phyloP scores from a whole-genome alignment of 768 basidiomycete genomes.

The Stropharia rugosoannulata region DNA sequence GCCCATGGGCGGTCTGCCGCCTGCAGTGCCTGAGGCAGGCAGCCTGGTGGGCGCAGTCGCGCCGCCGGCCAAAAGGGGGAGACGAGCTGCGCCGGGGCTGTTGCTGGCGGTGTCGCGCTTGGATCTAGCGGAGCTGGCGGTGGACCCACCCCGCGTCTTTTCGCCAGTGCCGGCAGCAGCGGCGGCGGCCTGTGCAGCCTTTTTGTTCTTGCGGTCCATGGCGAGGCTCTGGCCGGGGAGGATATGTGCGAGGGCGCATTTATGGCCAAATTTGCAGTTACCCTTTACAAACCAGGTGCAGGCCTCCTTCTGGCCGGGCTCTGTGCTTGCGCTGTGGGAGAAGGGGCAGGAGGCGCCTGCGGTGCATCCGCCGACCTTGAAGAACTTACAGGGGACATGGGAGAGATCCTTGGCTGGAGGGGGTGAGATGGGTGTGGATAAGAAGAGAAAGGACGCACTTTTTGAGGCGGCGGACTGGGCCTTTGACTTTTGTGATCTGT shows the following conservation, averaged over 20 bases:
- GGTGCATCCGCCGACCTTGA: slow-evolving; percentile 90
- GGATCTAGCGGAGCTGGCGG: too few relatives aligned
- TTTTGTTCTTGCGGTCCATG: slow-evolving; percentile 98
- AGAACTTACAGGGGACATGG: slow-evolving; percentile 98
- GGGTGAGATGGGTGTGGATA: neutral
- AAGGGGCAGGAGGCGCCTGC: slow-evolving; percentile 96
- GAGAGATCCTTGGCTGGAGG: slow-evolving; percentile 81
- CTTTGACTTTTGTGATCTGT: slow-evolving; percentile 28
- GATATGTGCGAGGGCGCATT: slow-evolving; percentile 94
- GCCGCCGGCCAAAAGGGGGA: slow-evolving; percentile 42
- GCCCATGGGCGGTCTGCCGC: slow-evolving; percentile 59
- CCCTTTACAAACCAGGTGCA: slow-evolving; percentile 95
- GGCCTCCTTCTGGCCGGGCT: slow-evolving; percentile 78
- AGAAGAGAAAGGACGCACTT: slow-evolving; percentile 16
- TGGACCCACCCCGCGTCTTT: neutral
- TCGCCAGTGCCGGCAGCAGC: slow-evolving; percentile 31
- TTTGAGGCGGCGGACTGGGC: slow-evolving; percentile 22
- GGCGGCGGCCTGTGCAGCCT: slow-evolving; percentile 74
- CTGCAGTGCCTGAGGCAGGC: slow-evolving; percentile 27
- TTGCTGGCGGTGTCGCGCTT: neutral
- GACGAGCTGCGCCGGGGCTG: slow-evolving; percentile 14
- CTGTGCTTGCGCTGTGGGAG: slow-evolving; percentile 66
- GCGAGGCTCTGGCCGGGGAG: slow-evolving; percentile 92
- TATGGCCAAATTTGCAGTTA: slow-evolving; percentile 67
- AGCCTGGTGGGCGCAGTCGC: slow-evolving; percentile 67